Evolutionary conservation across 305 asterid genomes (phyloP), one percentile per base, ranked within the genome.

Genomic region (Fraxinus albicans): DNA sequence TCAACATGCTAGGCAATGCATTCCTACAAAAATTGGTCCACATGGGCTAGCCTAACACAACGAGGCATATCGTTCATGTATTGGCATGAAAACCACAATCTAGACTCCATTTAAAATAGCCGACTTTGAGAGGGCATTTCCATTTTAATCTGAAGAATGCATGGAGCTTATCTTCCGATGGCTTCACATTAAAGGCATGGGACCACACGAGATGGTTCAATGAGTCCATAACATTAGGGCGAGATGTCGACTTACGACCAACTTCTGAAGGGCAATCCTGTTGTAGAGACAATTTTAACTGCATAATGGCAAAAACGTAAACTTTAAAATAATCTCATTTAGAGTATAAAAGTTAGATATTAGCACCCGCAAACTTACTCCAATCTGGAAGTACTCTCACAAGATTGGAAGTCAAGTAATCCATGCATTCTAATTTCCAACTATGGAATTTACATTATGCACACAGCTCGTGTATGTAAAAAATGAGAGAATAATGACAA

Each of bases 51-150:
- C 27, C 27, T n/a, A 6, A 9, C 67, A 55, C 67, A 55, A 23
- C 36, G 21, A 72, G 23, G 38, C 55, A 73, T 19, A 58, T 58
- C 21, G 21, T 53, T 53, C 21, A 50, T 4, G 27, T 55, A 55
- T 6, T 25, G 21, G 27, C 10, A n/a, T 1, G 27, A 55, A 19
- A n/a, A 55, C 27, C 10, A 58, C 9, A 19, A 58, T 58, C 69
- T 40, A 58, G 33, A 78, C 8, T 82, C 34, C 34, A 34, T 6
- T 73, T 47, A 76, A 58, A 73, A 25, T 36, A 19, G 55, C 60
- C 47, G 69, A 77, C 78, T 80, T 77, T 82, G 82, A 77, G 85
- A 42, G 81, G 85, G 44, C 79, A 82, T 35, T 69, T 82, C 82
- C 85, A 82, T 82, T 77, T 82, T 36, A 19, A 58, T 60, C 76